Base-by-base conservation (phyloP, 192 early-diverging fungal genomes). In the Globomyces pollinis-pini region DNA sequence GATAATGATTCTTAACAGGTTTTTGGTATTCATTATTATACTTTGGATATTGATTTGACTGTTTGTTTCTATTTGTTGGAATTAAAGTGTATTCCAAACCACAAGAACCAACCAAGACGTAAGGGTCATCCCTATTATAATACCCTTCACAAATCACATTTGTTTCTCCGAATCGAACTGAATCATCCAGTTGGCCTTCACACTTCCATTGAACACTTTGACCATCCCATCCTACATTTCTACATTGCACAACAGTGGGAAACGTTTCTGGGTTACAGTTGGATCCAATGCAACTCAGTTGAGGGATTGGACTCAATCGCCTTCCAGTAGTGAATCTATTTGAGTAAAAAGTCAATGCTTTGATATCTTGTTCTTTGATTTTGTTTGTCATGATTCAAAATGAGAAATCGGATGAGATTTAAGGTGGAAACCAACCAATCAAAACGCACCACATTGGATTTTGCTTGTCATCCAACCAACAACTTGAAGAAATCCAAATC, bases 121-220 rank as follows among this genome's bases (percentile, higher is more conserved):
- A 74, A 20, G 62, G 60, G 50, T 77, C 75, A 16, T 74, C 68
- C 9, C 49, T 43, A 45, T 70, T 42, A 18, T 47, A 44, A 42
- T 72, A 77, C 24, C 75, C 75, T 53, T 77, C 75, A 53, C 75
- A 77, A 15, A 59, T 61, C 15, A 77, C 75, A 15, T 57, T 65
- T 16, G 75, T 77, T 5, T 54, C 59, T 29, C 75, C 69, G 9
- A 77, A 55, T 9, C 58, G 49, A 47, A 66, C 69, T 35, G 50
- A 23, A 35, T 72, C 59, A 29, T 74, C 66, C 38, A 77, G 38
- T 54, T 77, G 69, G 9, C 71, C 66, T n/a, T 61, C 41, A 42
- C 75, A 77, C 43, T 61, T 30, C 75, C 75, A 77, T 49, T 71
- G 66, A 16, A 67, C 55, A 29, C 71, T 64, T 49, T 47, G 35